Evolutionary conservation across 208 protist genomes (phyloP), one percentile per base, ranked within the genome.

Genomic region (Trypanosoma lewisi): DNA sequence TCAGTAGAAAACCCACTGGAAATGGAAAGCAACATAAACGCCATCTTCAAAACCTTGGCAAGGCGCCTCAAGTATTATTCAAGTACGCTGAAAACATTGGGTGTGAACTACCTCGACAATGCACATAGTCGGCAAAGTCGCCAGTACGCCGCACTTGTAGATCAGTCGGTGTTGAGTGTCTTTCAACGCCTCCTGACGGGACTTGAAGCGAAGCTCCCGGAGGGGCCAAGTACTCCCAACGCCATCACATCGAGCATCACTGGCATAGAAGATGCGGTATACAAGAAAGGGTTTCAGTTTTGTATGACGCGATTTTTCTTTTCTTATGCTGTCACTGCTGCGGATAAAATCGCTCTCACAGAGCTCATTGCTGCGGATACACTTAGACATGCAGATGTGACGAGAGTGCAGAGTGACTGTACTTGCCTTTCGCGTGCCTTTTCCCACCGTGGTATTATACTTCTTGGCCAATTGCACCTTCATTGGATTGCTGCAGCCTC

Each of bases 81-180:
- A 3, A 63, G 61, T 8, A 85, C 83, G 7, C 69, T 93, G 44
- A 85, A 82, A 39, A 71, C 76, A 42, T 68, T 93, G 31, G 80
- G 77, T 8, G 77, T 78, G 30, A 87, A 82, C 51, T 87, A 93
- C 66, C 73, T 93, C 23, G 70, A 83, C 56, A 73, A 78, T 23
- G 70, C 69, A 1, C 67, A 78, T 50, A 77, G 69, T 49, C 52
- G 75, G 2, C 75, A 85, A 60, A 73, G 59, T 52, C 23, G 53
- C 7, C 50, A 70, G 23, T 82, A 82, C 62, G 70, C 48, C 17
- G 59, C 37, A 5, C 47, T 82, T 19, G 76, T 86, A 17, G 80
- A 82, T 61, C 51, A 76, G 37, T 68, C 60, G 12, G 63, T 86
- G 31, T 34, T 60, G 45, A 51, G 65, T 14, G 56, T 82, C n/a